Evolutionary conservation across 148 eudicot species (phyloP), one percentile per base, ranked within the genome.

Genomic region (Hydrangea macrophylla): DNA sequence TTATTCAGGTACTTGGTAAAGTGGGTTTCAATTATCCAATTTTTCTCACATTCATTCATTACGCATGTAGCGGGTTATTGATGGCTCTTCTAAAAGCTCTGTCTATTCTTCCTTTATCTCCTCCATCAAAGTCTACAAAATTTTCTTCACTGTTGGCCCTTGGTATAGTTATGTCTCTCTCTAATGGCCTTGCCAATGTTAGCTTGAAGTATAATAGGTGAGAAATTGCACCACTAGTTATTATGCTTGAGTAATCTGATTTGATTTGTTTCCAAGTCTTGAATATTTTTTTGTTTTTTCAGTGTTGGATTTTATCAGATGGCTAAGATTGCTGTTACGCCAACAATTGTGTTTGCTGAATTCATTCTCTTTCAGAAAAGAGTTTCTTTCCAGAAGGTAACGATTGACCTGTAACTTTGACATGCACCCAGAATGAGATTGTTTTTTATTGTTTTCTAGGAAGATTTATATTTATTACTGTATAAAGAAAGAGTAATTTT

Each of bases 281-380:
- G 64, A 53, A 69, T 59, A 58, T 71, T 30, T 15, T 57, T 26
- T 37, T n/a, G 25, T 67, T 42, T 73, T 81, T 53, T 61, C 80
- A 92, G 98, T 76, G 96, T 92, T 59, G 98, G 98, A 69, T 92
- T 92, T 79, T 92, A 92, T 81, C 98, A 92, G 89, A 92, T 92
- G 98, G 96, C 98, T 54, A 92, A 92, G 86, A 87, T 89, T 74
- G 93, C 98, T 15, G 98, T 92, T 53, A 92, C 96, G 5, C 98
- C 98, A 15, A 89, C 92, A 6, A 92, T 92, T 73, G 98, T 89
- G 75, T 77, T 89, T 66, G 96, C 98, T 40, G 98, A 92, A 67
- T 81, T 89, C 42, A 64, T 87, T 61, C 74, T 89, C 66, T 85
- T 82, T 67, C 69, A 73, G 45, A 92, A 87, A 78, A 85, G 60